Evolutionary conservation across 306 rosid species (phyloP), one percentile per base, ranked within the genome.

Genomic region (Arachis hypogaea): DNA sequence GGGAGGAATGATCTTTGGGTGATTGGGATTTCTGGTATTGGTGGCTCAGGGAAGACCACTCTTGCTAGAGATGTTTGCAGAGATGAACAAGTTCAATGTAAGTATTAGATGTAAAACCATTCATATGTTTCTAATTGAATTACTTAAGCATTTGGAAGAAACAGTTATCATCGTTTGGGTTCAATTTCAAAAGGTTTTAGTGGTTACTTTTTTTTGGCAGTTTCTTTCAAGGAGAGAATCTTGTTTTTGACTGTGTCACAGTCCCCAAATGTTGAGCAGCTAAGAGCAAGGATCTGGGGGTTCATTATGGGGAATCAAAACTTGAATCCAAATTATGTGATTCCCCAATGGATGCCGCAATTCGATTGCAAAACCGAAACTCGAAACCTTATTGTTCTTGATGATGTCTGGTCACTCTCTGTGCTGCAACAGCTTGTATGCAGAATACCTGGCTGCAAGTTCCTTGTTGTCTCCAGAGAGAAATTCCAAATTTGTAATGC

Each of bases 1-100:
- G 84, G 77, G 6, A 75, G 81, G 28, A 73, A 55, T 6, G 89
- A 89, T 61, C 67, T 78, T 64, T 30, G 46, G 5, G 84, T 89
- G 40, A 82, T 93, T 47, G 97, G 90, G 49, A 84, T 93, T 69
- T 73, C 71, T 33, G 98, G 98, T 54, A 85, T 90, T 66, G 97
- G 97, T 58, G 98, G 98, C 1, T 93, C 97, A 3, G 98, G 97
- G 5, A 93, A 93, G 70, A 93, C 98, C 9, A 93, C 97, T 58
- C 86, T 93, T 46, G 98, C 92, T 5, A 83, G 83, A 78, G 96
- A 89, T 63, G 40, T 93, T 44, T 79, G 85, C 81, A 83, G 80
- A 69, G 97, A 91, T 75, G 80, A 81, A 43, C 82, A 86, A 52
- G 82, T 93, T 44, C 82, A 92, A 87, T 38, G 98, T 93, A 74